Evolutionary conservation across 306 rosid species (phyloP), one percentile per base, ranked within the genome.

Genomic region (Cicer yamashitae): DNA sequence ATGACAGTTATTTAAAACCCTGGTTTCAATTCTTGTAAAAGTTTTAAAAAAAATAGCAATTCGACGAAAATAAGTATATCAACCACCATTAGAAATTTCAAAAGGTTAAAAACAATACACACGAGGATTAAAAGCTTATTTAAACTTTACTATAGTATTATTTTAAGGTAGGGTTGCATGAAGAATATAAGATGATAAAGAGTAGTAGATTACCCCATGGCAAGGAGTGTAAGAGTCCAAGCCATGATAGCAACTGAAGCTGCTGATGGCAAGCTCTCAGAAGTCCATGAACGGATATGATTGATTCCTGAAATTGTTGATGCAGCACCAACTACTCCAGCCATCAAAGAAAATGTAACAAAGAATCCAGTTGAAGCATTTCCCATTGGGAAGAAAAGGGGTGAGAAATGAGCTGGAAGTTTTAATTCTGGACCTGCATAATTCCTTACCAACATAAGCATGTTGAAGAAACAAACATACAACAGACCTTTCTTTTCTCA

Each of bases 351-450:
- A 77, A 92, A 89, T 22, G 84, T 86, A 45, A 92, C 97, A 56
- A 90, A 92, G 90, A 94, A 94, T 4, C 99, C 98, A 13, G 97
- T 92, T 30, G 99, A 90, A 45, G 92, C 98, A 76, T 94, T 94
- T 64, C 98, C 99, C 90, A 94, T 89, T 0, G 98, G 99, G 45
- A 94, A 94, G 82, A 84, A 87, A 48, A 94, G 71, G 2, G 99
- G 97, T 5, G 97, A 86, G 77, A 94, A 94, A 62, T 94, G 99
- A 5, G 96, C 96, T 8, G 96, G 97, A 18, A 90, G 93, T 47
- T 74, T 17, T 48, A 86, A 61, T 47, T 67, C 96, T 57, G 90
- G 86, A 58, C 97, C 97, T 94, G 89, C 84, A 54, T 40, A 70
- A 81, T 57, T 67, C 50, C 74, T 15, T 22, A 77, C 11, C 67